Conservation (phyloP, 768 basidiomycete species). For the Psilocybe sp. region DNA sequence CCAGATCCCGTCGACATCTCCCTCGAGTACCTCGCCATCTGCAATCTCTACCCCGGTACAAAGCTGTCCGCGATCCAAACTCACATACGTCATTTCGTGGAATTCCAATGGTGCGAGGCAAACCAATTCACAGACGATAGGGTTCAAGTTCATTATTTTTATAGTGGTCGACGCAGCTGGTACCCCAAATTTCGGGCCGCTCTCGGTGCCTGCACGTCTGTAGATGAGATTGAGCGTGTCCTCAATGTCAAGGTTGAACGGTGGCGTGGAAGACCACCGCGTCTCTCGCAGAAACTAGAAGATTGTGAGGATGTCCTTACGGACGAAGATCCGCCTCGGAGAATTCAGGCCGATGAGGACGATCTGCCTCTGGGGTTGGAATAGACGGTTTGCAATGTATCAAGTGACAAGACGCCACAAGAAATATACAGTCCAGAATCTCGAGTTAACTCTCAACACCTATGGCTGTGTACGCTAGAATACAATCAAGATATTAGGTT, state of each 20-base stretch:
- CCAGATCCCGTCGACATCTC: constrained; percentile 67
- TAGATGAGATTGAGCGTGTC: constrained; percentile 47
- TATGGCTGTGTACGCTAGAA: too few species aligned
- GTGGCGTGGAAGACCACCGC: constrained; percentile 43
- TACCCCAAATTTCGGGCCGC: constrained; percentile 51
- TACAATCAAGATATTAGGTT: too few species aligned
- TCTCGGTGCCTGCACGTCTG: constrained; percentile 35
- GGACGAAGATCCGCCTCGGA: constrained; percentile 8
- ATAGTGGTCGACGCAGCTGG: constrained; percentile 50
- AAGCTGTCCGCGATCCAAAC: constrained; percentile 51
- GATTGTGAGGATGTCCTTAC: constrained; percentile 13
- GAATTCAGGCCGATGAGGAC: constrained; percentile 5
- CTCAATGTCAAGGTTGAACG: constrained; percentile 40
- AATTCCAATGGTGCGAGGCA: constrained; percentile 59
- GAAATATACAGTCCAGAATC: too few species aligned
- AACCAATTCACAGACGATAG: neutral
- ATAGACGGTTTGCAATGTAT: too few species aligned
- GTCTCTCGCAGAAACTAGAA: constrained; percentile 17
- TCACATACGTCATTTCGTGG: constrained; percentile 67
- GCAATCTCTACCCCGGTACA: constrained; percentile 47
- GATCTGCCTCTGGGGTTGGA: neutral
- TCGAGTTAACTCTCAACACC: too few species aligned
- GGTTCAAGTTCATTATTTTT: neutral
- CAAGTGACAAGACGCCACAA: too few species aligned
- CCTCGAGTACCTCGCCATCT: constrained; percentile 66